phyloP scores from a whole-genome alignment of 257 asterid genomes.

The Petrea volubilis region DNA sequence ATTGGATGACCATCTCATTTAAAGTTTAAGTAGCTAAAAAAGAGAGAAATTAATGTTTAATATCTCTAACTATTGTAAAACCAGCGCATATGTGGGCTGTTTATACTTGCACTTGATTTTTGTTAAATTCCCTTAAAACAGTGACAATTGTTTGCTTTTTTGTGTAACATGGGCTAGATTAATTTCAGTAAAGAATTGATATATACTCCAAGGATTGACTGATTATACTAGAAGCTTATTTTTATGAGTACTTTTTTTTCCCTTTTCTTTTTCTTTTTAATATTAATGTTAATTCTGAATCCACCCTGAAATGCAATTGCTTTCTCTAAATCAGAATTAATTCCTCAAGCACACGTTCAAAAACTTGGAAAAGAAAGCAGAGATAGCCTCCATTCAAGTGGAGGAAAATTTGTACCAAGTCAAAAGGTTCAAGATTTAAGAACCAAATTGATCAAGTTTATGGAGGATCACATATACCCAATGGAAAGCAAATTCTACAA shows the following conservation, averaged over 20 bases:
- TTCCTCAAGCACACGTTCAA: constrained; percentile 35
- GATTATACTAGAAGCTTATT: not conserved
- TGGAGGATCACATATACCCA: constrained; percentile 86
- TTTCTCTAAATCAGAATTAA: constrained; percentile 34
- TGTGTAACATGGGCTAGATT: not conserved
- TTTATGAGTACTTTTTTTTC: not conserved
- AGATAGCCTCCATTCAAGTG: constrained; percentile 31
- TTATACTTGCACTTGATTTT: not conserved
- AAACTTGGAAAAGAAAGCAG: constrained; percentile 34
- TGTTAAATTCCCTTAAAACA: not conserved
- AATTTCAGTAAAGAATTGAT: not conserved
- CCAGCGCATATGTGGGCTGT: not conserved
- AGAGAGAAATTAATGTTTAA: too few relatives aligned
- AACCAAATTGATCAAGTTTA: constrained; percentile 64
- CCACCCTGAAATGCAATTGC: constrained; percentile 19
- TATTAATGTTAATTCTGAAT: not conserved
- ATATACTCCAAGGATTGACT: not conserved
- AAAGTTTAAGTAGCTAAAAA: too few relatives aligned
- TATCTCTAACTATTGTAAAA: too few relatives aligned
- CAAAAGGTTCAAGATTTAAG: constrained; percentile 69
- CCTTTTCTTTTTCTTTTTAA: too few relatives aligned
- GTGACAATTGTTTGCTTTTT: not conserved
- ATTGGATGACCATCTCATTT: too few relatives aligned
- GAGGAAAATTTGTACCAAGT: constrained; percentile 72
- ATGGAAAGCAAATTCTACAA: constrained; percentile 73